Evolutionary conservation across 305 asterid genomes (phyloP), one percentile per base, ranked within the genome.

Genomic region (Plantago lanceolata): DNA sequence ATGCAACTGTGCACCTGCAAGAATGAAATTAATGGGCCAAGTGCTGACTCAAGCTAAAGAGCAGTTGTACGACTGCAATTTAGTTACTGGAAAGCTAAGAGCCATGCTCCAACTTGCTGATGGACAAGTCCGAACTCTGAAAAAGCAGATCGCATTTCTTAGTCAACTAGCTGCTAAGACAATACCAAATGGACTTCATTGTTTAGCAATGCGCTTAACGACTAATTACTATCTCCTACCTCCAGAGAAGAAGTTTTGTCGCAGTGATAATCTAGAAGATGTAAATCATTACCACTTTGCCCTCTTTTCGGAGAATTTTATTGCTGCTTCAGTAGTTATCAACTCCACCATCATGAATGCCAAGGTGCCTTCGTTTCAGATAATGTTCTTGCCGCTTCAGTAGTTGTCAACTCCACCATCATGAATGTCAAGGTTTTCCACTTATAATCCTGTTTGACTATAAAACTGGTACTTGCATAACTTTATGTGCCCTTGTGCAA

Each of bases 51-150:
- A 86, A 75, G 95, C 97, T 45, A 88, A 85, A 78, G 99, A 94
- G 76, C 93, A 83, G 76, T 77, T 90, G 73, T 94, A 94, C 48
- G 85, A 86, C 79, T 90, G 99, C 84, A 90, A 90, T 67, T 87
- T 90, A 58, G 96, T 94, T 61, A 94, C 96, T 0, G 96, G 88
- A 55, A 90, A 94, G 85, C 89, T 88, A 48, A 82, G 99, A 85
- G 99, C 97, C 61, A 90, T 94, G 97, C 85, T 94, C 71, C 99
- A 90, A 75, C 83, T 97, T 73, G 93, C 99, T 0, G 99, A 94
- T 74, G 99, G 88, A 79, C 97, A 90, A 86, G 97, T 94, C 63
- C 82, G 99, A 76, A 82, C 85, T 79, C 87, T 88, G 75, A 94
- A 94, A 78, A 94, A 89, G 82, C 99, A 94, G 84, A 94, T 97